phyloP scores from a whole-genome alignment of 1,284 basidiomycete genomes.

The Cerioporus squamosus region DNA sequence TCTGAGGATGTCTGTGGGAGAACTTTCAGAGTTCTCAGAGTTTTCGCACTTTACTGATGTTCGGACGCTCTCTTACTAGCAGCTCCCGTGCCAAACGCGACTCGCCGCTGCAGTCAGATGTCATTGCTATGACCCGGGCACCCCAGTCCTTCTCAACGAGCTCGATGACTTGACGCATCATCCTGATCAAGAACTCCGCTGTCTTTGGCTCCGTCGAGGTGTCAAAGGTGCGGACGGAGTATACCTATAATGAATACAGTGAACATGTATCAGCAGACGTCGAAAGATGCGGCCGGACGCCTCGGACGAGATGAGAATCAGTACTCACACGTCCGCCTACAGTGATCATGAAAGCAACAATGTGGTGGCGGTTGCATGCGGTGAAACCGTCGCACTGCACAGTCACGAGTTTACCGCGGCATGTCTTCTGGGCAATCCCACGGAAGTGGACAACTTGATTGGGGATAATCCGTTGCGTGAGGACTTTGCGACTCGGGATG shows the following conservation, averaged over 20 bases:
- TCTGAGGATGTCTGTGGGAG: no score
- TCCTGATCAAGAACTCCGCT: conserved; percentile 33
- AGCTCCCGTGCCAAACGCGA: conserved; percentile 33
- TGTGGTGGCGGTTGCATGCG: conserved; percentile 33
- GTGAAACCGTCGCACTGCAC: conserved; percentile 35
- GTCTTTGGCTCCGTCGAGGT: conserved; percentile 35
- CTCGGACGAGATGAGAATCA: background rate
- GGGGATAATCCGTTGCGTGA: conserved; percentile 26
- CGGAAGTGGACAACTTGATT: conserved; percentile 9
- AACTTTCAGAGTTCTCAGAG: no score
- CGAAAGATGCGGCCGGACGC: background rate
- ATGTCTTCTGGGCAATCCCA: background rate
- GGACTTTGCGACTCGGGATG: conserved; percentile 17
- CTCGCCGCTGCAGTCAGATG: conserved; percentile 38
- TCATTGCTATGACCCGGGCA: conserved; percentile 31
- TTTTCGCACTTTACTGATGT: no score
- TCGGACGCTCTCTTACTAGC: conserved; percentile 19
- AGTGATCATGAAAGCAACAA: conserved; percentile 16
- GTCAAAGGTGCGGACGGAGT: conserved; percentile 16
- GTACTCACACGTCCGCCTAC: conserved; percentile 12
- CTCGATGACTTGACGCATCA: conserved; percentile 32
- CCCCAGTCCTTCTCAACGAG: conserved; percentile 20
- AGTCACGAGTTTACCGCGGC: conserved; percentile 19
- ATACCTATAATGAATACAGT: no score
- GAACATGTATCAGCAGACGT: no score